A percentile compares a stretch with the other conserved stretches of the same genome.
phyloP scores from a whole-genome alignment of 176 grass and related monocot species.

The Carex scoparia region DNA sequence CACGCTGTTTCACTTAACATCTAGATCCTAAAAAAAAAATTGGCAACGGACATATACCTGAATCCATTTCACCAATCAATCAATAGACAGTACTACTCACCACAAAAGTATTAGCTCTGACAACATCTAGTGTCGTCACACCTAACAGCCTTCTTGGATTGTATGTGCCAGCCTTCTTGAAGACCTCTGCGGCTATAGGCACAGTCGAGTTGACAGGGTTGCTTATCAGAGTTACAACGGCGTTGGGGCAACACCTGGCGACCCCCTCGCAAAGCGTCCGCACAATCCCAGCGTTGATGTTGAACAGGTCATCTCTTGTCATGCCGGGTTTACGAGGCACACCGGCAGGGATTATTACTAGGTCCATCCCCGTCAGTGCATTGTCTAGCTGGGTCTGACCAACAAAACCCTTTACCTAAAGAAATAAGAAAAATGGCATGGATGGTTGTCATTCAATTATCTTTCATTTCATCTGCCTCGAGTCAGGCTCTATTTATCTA shows the following conservation, averaged over 20 bases:
- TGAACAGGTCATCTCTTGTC: constrained; percentile 95
- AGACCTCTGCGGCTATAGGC: constrained; percentile 82
- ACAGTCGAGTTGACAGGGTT: constrained; percentile 94
- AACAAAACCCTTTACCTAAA: constrained; percentile 77
- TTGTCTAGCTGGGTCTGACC: constrained; percentile 69
- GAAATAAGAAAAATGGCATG: constrained; percentile 9
- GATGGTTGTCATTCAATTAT: background rate
- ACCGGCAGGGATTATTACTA: constrained; percentile 86
- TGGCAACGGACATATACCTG: too few relatives aligned
- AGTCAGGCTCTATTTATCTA: background rate
- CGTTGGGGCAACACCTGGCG: constrained; percentile 68
- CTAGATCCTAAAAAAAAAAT: background rate
- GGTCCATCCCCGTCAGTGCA: constrained; percentile 83
- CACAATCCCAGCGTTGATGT: constrained; percentile 92
- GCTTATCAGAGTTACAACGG: constrained; percentile 87
- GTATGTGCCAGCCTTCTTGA: constrained; percentile 80
- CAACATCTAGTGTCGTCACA: constrained; percentile 89
- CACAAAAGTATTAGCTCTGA: constrained; percentile 97
- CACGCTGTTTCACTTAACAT: background rate
- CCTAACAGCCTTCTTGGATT: constrained; percentile 70
- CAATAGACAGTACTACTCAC: constrained; percentile 26
- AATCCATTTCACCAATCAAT: background rate
- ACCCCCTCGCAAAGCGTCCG: constrained; percentile 77
- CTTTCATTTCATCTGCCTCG: background rate
- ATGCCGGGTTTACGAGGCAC: constrained; percentile 87